Evolutionary conservation across 75 land plant species (phyloP), one percentile per base, ranked within the genome.

Genomic region (Adiantum capillusveneris): DNA sequence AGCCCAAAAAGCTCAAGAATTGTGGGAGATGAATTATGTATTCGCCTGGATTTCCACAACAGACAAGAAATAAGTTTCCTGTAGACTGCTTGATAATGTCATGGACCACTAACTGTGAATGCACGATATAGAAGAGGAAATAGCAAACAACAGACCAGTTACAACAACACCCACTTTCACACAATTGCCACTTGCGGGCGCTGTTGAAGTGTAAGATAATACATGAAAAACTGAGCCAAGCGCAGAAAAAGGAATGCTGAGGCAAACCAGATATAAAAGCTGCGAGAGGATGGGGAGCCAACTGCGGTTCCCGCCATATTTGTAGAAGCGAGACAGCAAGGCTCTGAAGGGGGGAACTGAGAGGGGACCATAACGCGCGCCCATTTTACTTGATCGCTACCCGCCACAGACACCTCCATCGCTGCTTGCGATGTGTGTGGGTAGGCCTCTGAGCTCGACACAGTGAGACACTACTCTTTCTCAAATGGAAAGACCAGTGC

Each of bases 341-440:
- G 42, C 24, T 58, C 50, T 19, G 58, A 25, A 0, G 30, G 22
- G 11, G 62, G 53, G 6, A 28, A 25, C 21, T 31, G 21, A 5
- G 67, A 44, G 18, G 73, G 60, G 26, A 70, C 60, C 16, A 16
- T 24, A 36, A 70, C 42, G n/a, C 18, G 42, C 6, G 55, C 37
- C 73, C 73, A 70, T 37, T 48, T 68, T 60, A 64, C 53, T 18
- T 22, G 68, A 31, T 70, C 73, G 58, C 42, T 57, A 41, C 58
- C 59, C 28, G 60, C 54, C 18, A 64, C 53, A 25, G 67, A 67
- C 41, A 70, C 73, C 73, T 70, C 73, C 73, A 70, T 70, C 50
- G 14, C 55, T 26, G 55, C 37, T n/a, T n/a, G n/a, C n/a, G n/a
- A n/a, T n/a, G n/a, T n/a, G n/a, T n/a, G n/a, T n/a, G n/a, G n/a